A percentile compares a stretch with the other conserved stretches of the same genome.
These are phyloP conservation scores for Clitoria ternatea DNA, from an alignment of 306 rosid species.

Conservation along the genomic window DNA sequence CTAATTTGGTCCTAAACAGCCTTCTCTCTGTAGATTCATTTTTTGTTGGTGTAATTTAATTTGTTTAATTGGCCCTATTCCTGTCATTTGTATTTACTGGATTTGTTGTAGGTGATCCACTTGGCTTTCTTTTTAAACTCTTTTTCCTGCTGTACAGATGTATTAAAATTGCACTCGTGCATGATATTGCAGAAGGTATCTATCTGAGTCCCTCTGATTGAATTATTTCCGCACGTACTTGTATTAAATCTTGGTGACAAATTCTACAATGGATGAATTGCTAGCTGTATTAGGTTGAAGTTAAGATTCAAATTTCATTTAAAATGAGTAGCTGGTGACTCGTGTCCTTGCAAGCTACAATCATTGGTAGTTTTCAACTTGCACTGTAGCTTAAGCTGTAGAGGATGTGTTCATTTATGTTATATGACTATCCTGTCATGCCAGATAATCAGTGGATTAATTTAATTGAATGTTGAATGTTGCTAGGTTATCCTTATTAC, in stretches of 20 bases:
- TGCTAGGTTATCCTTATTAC: not conserved
- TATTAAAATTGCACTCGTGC: constrained; percentile 86
- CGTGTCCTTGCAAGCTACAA: not conserved
- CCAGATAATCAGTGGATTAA: not conserved
- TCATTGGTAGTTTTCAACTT: not conserved
- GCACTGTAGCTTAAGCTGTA: not conserved
- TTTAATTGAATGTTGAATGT: not conserved
- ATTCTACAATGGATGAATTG: constrained; percentile 1
- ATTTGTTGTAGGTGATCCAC: not conserved
- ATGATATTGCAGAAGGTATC: constrained; percentile 95
- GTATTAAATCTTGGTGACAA: not conserved
- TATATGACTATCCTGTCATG: not conserved
- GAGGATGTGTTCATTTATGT: not conserved
- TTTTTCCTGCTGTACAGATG: constrained; percentile 55
- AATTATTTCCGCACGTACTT: not conserved
- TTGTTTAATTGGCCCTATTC: constrained; percentile 8
- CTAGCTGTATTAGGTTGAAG: not conserved
- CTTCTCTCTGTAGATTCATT: not conserved
- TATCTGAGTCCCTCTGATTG: constrained; percentile 10
- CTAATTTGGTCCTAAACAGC: not conserved
- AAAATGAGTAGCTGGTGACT: not conserved
- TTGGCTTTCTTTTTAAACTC: constrained; percentile 24
- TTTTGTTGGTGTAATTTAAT: not conserved
- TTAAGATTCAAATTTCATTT: not conserved
- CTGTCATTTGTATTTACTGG: not conserved